A percentile compares a stretch with the other conserved stretches of the same genome.
phyloP scores from a whole-genome alignment of 108 stramenopile species.

The Skeletonema potamos region DNA sequence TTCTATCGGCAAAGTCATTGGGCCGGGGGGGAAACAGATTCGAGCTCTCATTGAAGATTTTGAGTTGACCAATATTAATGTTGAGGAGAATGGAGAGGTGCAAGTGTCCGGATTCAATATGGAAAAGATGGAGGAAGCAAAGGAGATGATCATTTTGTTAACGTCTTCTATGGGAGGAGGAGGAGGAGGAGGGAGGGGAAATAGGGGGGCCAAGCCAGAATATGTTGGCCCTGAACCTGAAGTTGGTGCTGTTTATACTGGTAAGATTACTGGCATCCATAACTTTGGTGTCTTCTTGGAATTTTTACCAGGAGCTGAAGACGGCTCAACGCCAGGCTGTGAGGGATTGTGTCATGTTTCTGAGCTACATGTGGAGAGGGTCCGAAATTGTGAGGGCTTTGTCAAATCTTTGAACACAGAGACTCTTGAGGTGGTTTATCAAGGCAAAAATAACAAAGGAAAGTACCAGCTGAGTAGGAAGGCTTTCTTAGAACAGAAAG shows the following conservation, averaged over 20 bases:
- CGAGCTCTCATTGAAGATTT: constrained; percentile 86
- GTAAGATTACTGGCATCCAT: constrained; percentile 80
- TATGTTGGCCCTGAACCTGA: constrained; percentile 80
- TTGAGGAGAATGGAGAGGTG: constrained; percentile 65
- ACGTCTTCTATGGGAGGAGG: constrained; percentile 48
- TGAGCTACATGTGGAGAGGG: constrained; percentile 74
- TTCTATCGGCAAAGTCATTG: constrained; percentile 82
- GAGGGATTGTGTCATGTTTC: constrained; percentile 88
- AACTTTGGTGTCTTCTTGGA: constrained; percentile 84
- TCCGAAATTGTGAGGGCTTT: constrained; percentile 83
- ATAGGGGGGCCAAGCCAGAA: constrained; percentile 45
- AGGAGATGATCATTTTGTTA: constrained; percentile 63
- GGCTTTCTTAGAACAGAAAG: constrained; percentile 48
- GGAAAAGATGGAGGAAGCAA: constrained; percentile 66
- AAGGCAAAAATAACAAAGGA: constrained; percentile 77
- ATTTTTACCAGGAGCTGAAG: constrained; percentile 82
- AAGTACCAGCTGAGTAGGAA: constrained; percentile 77
- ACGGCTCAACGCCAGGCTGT: constrained; percentile 73
- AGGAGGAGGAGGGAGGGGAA: constrained; percentile 45
- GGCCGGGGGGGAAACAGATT: constrained; percentile 86
- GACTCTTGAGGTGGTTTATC: constrained; percentile 66
- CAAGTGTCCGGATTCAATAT: constrained; percentile 65
- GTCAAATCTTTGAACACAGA: constrained; percentile 64
- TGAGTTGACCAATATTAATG: constrained; percentile 68
- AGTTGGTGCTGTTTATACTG: constrained; percentile 68